Percentiles rank a stretch among this genome's conserved stretches.
phyloP scores from a whole-genome alignment of 2,329 filamentous ascomycete species.

The Colletotrichum incanum region DNA sequence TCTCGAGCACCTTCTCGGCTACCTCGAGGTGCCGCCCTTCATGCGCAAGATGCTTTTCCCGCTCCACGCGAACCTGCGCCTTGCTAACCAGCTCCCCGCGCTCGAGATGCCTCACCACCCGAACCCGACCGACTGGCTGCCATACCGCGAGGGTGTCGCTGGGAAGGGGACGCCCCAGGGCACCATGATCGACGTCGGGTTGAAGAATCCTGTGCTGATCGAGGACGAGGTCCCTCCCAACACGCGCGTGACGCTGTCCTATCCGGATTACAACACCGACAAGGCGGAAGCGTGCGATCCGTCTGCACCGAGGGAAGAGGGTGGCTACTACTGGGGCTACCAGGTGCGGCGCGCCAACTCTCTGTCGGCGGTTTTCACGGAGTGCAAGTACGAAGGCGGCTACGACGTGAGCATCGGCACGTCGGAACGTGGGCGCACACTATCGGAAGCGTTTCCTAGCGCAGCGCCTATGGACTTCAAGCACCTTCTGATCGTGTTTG shows the following conservation, averaged over 20 bases:
- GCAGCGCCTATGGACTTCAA: slow-evolving; percentile 68
- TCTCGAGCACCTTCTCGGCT: slow-evolving; percentile 83
- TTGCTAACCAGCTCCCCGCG: slow-evolving; percentile 81
- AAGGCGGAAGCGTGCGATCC: slow-evolving; percentile 77
- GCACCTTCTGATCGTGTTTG: slow-evolving; percentile 85
- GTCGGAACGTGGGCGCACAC: slow-evolving; percentile 79
- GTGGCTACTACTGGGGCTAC: slow-evolving; percentile 92
- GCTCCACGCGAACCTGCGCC: slow-evolving; percentile 82
- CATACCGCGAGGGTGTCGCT: slow-evolving; percentile 85
- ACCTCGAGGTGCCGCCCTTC: slow-evolving; percentile 88
- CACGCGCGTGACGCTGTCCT: slow-evolving; percentile 81
- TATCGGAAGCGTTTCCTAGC: slow-evolving; percentile 62
- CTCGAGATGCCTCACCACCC: slow-evolving; percentile 91
- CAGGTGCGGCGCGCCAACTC: slow-evolving; percentile 76
- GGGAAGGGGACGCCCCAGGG: slow-evolving; percentile 61
- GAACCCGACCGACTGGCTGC: slow-evolving; percentile 81
- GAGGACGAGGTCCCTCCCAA: slow-evolving; percentile 75
- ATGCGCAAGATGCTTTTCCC: slow-evolving; percentile 84
- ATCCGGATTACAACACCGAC: slow-evolving; percentile 65
- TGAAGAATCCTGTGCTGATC: slow-evolving; percentile 70
- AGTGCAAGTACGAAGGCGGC: slow-evolving; percentile 80
- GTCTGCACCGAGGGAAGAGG: slow-evolving; percentile 78
- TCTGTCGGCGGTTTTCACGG: slow-evolving; percentile 83
- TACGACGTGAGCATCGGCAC: slow-evolving; percentile 90
- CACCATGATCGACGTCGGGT: slow-evolving; percentile 73